Evolutionary conservation across 176 grass and related monocot species (phyloP).

Genomic region (Hordeum vulgare): DNA sequence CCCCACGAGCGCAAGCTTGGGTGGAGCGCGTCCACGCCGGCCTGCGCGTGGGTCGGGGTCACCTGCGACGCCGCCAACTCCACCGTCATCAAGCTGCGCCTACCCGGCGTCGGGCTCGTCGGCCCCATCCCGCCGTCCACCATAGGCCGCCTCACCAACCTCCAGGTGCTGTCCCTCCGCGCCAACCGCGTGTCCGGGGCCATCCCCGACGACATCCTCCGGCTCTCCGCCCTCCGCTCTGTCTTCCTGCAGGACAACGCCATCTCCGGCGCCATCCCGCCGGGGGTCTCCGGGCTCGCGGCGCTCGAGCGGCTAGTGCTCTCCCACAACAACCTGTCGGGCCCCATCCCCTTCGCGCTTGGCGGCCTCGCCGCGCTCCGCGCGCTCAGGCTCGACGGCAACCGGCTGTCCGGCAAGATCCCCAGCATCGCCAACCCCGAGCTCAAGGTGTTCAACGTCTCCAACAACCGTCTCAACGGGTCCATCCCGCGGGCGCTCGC

Average conservation of each 20-base stretch:
- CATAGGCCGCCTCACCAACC: slow-evolving; percentile 37
- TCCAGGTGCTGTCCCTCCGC: slow-evolving; percentile 67
- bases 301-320: slow-evolving; percentile 56
- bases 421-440: slow-evolving; percentile 72
- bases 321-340: slow-evolving; percentile 61
- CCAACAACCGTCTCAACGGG: slow-evolving; percentile 72
- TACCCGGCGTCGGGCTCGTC: slow-evolving; percentile 62
- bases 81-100: slow-evolving; percentile 42
- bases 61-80: slow-evolving; percentile 46
- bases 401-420: slow-evolving; percentile 56
- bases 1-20: slow-evolving; percentile 68
- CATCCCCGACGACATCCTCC: slow-evolving; percentile 55
- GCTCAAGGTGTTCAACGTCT: slow-evolving; percentile 57
- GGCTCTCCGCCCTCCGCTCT: slow-evolving; percentile 27
- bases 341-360: slow-evolving; percentile 60
- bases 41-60: slow-evolving; percentile 77
- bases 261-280: slow-evolving; percentile 45
- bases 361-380: slow-evolving; percentile 45
- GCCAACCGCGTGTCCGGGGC: slow-evolving; percentile 55
- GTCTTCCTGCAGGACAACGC: slow-evolving; percentile 61
- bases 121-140: slow-evolving; percentile 54
- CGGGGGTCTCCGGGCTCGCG: slow-evolving; percentile 12
- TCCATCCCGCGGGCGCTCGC: slow-evolving; percentile 69
- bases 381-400: slow-evolving; percentile 46
- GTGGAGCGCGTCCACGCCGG: slow-evolving; percentile 50